Conservation (phyloP, 768 basidiomycete species). For the Psilocybe azurescens region DNA sequence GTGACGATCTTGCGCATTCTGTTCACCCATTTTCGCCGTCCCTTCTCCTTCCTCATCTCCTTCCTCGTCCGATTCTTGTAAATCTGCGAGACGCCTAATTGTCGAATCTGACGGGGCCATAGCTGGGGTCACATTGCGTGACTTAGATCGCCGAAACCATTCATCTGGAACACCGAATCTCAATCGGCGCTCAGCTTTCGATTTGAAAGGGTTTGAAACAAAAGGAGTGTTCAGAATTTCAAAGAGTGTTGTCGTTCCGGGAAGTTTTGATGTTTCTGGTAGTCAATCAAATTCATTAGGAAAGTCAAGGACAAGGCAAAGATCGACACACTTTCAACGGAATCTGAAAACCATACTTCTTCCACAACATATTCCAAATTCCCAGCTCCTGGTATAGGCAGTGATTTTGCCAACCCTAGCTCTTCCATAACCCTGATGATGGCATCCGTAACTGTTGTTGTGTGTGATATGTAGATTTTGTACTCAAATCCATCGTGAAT, state of each 20-base stretch:
- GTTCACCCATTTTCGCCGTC: constrained; percentile 58
- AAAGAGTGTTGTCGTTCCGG: constrained; percentile 46
- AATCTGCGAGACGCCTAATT: constrained; percentile 49
- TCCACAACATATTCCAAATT: constrained; percentile 77
- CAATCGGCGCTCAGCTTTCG: constrained; percentile 49
- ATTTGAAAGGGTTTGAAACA: constrained; percentile 46
- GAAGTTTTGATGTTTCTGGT: constrained; percentile 50
- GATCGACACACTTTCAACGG: constrained; percentile 54
- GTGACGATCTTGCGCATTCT: constrained; percentile 18
- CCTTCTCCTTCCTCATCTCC: constrained; percentile 58
- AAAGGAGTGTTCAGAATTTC: constrained; percentile 47
- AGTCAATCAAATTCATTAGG: constrained; percentile 13
- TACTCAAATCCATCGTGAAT: constrained; percentile 76
- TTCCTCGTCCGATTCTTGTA: constrained; percentile 54
- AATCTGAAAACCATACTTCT: constrained; percentile 62
- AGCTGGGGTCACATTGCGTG: constrained; percentile 54
- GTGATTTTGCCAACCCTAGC: constrained; percentile 68
- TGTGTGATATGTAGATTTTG: constrained; percentile 67
- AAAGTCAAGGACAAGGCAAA: constrained; percentile 2
- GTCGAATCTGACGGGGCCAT: constrained; percentile 57
- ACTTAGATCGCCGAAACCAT: constrained; percentile 77
- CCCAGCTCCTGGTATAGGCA: constrained; percentile 73
- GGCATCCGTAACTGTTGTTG: constrained; percentile 59
- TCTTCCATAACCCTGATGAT: constrained; percentile 59
- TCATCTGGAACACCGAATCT: constrained; percentile 78